Percentiles rank a stretch among this genome's conserved stretches.
phyloP scores from a whole-genome alignment of 208 protist genomes.

The Leishmania tarentolae region DNA sequence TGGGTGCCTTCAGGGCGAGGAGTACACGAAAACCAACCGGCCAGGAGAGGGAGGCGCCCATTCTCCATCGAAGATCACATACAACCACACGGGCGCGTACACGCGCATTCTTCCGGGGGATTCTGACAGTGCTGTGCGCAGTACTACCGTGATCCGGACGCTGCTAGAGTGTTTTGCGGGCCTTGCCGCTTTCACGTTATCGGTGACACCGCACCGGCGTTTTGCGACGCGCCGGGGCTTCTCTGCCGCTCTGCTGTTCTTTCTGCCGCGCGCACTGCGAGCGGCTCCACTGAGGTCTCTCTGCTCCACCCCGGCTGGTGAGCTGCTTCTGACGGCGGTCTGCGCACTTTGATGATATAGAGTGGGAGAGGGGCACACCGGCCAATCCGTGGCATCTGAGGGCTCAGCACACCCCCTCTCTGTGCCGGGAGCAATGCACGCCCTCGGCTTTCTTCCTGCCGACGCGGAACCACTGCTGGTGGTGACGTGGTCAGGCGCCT shows the following conservation, averaged over 20 bases:
- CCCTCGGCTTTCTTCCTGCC: background rate
- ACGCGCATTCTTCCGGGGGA: slow-evolving; percentile 11
- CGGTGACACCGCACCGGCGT: background rate
- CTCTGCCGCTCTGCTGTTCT: background rate
- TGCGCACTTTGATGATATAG: no score
- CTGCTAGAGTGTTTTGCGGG: background rate
- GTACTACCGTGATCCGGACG: background rate
- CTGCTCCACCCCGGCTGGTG: background rate
- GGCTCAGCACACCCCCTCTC: background rate
- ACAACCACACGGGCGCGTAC: background rate
- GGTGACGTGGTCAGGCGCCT: background rate
- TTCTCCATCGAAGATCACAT: background rate
- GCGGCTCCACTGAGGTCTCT: background rate
- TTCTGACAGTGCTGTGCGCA: background rate
- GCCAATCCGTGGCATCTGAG: background rate
- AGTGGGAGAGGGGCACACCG: no score
- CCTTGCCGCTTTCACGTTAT: background rate
- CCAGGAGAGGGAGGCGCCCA: background rate
- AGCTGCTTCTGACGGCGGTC: background rate
- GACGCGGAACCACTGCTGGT: background rate
- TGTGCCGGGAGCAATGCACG: background rate
- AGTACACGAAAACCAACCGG: background rate
- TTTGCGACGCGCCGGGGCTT: background rate
- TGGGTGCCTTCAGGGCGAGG: background rate
- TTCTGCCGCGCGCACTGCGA: background rate